Evolutionary conservation across 352 stramenopile species (phyloP).

Genomic region (Phytophthora meadii): DNA sequence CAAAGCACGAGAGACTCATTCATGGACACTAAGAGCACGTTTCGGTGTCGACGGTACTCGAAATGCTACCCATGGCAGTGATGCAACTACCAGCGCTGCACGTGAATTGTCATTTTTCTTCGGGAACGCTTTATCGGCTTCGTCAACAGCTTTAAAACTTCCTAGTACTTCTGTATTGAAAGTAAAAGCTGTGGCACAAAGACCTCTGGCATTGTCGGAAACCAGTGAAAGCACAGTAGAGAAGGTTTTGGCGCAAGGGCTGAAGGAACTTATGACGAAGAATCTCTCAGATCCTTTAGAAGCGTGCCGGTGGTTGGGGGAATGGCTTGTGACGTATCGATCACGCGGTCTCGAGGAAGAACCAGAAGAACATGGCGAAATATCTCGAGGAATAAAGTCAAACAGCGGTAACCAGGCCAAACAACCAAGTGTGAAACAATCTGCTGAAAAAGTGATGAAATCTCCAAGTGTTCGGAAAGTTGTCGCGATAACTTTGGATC

Average conservation of each 20-base stretch:
- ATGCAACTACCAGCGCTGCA: constrained; percentile 56
- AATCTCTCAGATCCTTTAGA: constrained; percentile 39
- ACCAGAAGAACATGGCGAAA: not conserved
- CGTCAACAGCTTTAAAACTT: constrained; percentile 5
- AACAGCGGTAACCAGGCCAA: not conserved
- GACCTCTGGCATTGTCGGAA: constrained; percentile 8
- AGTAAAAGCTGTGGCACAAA: constrained; percentile 16
- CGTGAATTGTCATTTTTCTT: constrained; percentile 88
- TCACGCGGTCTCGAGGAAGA: constrained; percentile 21
- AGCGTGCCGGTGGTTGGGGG: constrained; percentile 59
- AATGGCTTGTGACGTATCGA: constrained; percentile 51
- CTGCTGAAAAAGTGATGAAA: not conserved
- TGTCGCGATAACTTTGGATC: constrained; percentile 31
- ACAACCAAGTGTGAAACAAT: not conserved
- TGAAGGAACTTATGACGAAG: constrained; percentile 45
- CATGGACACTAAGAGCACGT: constrained; percentile 69
- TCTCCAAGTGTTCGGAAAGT: constrained; percentile 12
- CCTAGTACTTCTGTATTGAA: not conserved
- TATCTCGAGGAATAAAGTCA: constrained; percentile 1
- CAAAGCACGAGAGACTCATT: constrained; percentile 49
- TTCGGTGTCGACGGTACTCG: constrained; percentile 81
- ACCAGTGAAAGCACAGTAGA: constrained; percentile 28
- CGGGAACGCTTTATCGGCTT: constrained; percentile 31
- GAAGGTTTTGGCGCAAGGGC: constrained; percentile 43
- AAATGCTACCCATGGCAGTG: constrained; percentile 88